A percentile compares a stretch with the other conserved stretches of the same genome.
Conservation (phyloP, 345 rosid species). For the Eucalyptus cloeziana region DNA sequence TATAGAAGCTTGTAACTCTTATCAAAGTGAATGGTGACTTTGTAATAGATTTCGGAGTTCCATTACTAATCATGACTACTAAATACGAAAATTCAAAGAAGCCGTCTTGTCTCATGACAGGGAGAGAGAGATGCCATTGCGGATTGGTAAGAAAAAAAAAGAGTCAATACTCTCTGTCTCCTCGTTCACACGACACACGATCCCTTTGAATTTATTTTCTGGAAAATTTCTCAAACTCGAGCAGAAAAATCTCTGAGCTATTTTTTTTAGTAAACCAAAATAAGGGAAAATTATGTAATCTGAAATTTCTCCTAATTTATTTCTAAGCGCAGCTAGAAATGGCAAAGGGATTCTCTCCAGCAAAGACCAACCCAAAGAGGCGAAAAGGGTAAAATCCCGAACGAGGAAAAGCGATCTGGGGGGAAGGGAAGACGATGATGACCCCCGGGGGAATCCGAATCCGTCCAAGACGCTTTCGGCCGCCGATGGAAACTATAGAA, state of each 20-base stretch:
- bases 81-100: neutral
- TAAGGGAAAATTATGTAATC: neutral
- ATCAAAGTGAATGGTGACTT: neutral
- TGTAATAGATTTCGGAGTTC: neutral
- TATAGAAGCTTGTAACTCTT: neutral
- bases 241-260: neutral
- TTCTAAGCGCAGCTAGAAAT: neutral
- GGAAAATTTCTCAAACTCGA: neutral
- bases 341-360: neutral
- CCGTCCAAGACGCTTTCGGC: neutral
- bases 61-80: neutral
- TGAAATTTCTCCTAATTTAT: neutral
- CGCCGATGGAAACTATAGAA: neutral
- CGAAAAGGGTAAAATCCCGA: neutral
- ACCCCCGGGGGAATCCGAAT: neutral
- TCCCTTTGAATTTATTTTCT: rapidly evolving
- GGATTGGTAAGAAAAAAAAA: neutral
- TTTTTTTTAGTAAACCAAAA: neutral
- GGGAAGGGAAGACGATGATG: neutral
- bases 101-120: neutral
- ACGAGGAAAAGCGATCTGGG: neutral
- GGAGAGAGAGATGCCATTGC: neutral
- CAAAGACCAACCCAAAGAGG: neutral
- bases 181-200: no score
- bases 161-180: no score